phyloP scores from a whole-genome alignment of 2,329 filamentous ascomycete genomes.

The Nemania sp. region DNA sequence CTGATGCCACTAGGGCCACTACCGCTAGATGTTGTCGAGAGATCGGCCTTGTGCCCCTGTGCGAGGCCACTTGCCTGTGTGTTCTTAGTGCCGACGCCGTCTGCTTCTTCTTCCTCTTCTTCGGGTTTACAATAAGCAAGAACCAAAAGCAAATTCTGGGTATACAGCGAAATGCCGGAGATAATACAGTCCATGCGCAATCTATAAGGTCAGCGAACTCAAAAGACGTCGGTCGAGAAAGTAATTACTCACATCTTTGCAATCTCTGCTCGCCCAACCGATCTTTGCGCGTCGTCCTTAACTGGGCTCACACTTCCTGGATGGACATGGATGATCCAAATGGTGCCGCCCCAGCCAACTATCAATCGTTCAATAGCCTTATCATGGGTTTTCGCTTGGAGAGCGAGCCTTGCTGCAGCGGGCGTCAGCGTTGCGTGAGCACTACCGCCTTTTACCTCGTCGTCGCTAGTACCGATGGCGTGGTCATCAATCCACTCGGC shows the following conservation, averaged over 20 bases:
- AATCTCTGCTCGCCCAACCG: conserved; percentile 86
- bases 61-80: conserved; percentile 48
- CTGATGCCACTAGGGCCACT: conserved; percentile 74
- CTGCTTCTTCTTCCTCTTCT: conserved; percentile 66
- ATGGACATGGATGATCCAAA: conserved; percentile 95
- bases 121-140: conserved; percentile 89
- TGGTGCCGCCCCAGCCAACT: conserved; percentile 94
- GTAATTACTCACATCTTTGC: conserved; percentile 80
- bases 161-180: conserved; percentile 97
- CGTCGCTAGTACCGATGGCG: conserved; percentile 78
- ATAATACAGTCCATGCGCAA: conserved; percentile 97
- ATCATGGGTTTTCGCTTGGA: conserved; percentile 61
- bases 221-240: background rate
- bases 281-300: conserved; percentile 75
- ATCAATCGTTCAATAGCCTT: conserved; percentile 79
- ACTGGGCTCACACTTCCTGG: conserved; percentile 76
- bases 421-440: conserved; percentile 56
- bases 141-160: conserved; percentile 87
- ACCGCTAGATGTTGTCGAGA: conserved; percentile 62
- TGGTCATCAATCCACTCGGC: conserved; percentile 94
- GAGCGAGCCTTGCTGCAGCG: conserved; percentile 61
- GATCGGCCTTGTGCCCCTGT: conserved; percentile 56
- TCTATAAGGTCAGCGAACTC: conserved; percentile 59
- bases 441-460: conserved; percentile 59
- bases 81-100: conserved; percentile 60